Evolutionary conservation across 2,329 filamentous ascomycete species (phyloP).

Genomic region (Xylariaceae sp.): DNA sequence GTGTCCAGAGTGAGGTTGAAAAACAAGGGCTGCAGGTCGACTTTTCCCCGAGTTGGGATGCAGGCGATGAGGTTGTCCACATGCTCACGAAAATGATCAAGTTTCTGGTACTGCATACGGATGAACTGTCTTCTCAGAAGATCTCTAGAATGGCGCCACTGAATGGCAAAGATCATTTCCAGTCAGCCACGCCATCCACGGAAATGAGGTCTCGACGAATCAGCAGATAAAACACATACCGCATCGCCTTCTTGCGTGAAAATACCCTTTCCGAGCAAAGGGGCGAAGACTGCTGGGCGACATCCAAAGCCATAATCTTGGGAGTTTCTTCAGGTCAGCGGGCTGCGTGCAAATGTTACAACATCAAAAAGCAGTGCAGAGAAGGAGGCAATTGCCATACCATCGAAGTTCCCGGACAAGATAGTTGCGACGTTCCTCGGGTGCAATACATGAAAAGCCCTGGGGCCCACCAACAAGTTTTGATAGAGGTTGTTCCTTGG

Average conservation of each 20-base stretch:
- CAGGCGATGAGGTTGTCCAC: conserved; percentile 18
- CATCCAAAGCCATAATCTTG: conserved; percentile 32
- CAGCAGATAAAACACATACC: conserved; percentile 3
- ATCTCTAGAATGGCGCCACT: conserved; percentile 32
- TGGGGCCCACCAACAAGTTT: conserved; percentile 27
- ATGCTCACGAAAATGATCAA: conserved; percentile 19
- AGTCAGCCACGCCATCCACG: background rate
- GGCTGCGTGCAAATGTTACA: background rate
- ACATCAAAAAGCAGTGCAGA: background rate
- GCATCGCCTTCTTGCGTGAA: conserved; percentile 32
- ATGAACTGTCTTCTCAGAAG: conserved; percentile 32
- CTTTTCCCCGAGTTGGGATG: conserved; percentile 11
- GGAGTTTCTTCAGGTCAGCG: background rate
- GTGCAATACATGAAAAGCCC: conserved; percentile 24
- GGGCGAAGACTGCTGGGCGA: conserved; percentile 27
- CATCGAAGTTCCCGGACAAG: conserved; percentile 28
- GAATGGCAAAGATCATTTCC: background rate
- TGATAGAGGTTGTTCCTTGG: conserved; percentile 27
- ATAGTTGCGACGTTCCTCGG: conserved; percentile 29
- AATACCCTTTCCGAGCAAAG: conserved; percentile 33
- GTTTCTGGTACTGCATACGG: conserved; percentile 20
- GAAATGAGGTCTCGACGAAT: background rate
- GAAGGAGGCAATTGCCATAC: conserved; percentile 1
- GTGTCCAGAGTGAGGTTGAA: conserved; percentile 24
- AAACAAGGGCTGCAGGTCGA: conserved; percentile 25